Evolutionary conservation across 1,284 basidiomycete genomes (phyloP).

Genomic region (Melampsora larici-populina): DNA sequence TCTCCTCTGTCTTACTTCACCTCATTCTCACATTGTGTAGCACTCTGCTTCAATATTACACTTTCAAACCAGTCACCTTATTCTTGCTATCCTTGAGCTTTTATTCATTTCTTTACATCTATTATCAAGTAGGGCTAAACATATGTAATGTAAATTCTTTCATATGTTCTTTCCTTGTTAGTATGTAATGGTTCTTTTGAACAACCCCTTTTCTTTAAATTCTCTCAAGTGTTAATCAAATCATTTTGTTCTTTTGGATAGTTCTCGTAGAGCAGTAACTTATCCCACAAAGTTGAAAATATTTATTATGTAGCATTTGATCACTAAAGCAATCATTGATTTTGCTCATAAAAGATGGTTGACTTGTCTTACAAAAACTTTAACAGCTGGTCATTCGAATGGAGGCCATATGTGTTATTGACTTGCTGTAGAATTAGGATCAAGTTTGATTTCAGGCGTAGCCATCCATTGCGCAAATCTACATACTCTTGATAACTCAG

Average conservation of each 20-base stretch:
- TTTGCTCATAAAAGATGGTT: slow-evolving; percentile 15
- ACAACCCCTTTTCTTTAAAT: no score
- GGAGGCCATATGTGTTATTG: slow-evolving; percentile 31
- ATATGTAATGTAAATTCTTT: no score
- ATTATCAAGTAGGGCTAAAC: no score
- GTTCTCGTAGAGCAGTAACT: slow-evolving; percentile 29
- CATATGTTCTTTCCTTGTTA: no score
- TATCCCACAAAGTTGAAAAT: slow-evolving; percentile 28
- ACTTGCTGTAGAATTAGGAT: slow-evolving; percentile 29
- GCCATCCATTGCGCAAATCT: slow-evolving; percentile 34
- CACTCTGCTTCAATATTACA: no score
- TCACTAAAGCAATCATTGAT: slow-evolving; percentile 30
- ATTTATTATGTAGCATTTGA: slow-evolving; percentile 23
- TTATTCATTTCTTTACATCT: no score
- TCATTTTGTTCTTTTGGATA: neutral
- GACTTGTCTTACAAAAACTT: slow-evolving; percentile 8
- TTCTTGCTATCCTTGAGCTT: no score
- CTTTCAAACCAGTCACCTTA: no score
- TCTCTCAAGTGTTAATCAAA: no score
- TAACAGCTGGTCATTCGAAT: slow-evolving; percentile 30
- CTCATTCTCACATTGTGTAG: no score
- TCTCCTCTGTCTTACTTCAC: no score
- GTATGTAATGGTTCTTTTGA: no score
- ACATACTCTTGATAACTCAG: slow-evolving; percentile 25
- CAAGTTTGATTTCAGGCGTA: slow-evolving; percentile 21